A percentile compares a stretch with the other conserved stretches of the same genome.
Conservation (phyloP, 306 rosid genomes). For the apple (Malus domestica) region ASM211411v1 NC_041805.1:11953501-11954000, state of each 20-base stretch:
- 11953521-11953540: slow-evolving; percentile 52
- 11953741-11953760: slow-evolving; percentile 82
- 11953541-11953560: slow-evolving; percentile 86
- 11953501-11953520: slow-evolving; percentile 78
- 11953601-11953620: slow-evolving; percentile 88
- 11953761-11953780: slow-evolving; percentile 52
- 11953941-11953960: slow-evolving; percentile 7
- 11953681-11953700: slow-evolving; percentile 75
- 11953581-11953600: slow-evolving; percentile 80
- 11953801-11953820: slow-evolving; percentile 99
- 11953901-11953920: slow-evolving; percentile 28
- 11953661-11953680: slow-evolving; percentile 88
- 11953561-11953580: slow-evolving; percentile 84
- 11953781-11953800: slow-evolving; percentile 85
- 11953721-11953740: slow-evolving; percentile 53
- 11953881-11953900: slow-evolving; percentile 20
- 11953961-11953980: background rate
- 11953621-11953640: slow-evolving; percentile 87
- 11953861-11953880: slow-evolving; percentile 22
- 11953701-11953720: slow-evolving; percentile 73
- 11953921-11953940: slow-evolving; percentile 21
- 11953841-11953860: slow-evolving; percentile 85
- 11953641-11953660: slow-evolving; percentile 76
- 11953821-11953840: slow-evolving; percentile 99
- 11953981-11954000: background rate